Evolutionary conservation across 2,329 filamentous ascomycete species (phyloP), one percentile per base, ranked within the genome.

Genomic region (Monosporascus sp.): DNA sequence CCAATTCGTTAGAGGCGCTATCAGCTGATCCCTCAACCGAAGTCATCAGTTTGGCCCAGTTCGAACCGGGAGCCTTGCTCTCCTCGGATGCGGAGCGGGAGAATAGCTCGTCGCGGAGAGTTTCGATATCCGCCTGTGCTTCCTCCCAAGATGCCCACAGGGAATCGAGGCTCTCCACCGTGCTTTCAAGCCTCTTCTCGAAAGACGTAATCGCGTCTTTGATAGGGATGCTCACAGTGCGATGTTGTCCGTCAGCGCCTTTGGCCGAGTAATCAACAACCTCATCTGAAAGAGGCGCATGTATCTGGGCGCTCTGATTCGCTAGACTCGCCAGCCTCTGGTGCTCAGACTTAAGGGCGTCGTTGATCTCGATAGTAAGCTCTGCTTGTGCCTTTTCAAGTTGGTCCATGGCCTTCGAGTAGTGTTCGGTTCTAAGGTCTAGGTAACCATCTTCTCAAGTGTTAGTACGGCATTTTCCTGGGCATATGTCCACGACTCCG

Each of bases 91-190:
- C 18, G 39, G 39, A 42, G 48, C 9, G 8, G 6, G n/a, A 5
- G 17, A n/a, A 5, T 9, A 42, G 25, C 6, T 42, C 18, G 36
- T 25, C 27, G 11, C 20, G 11, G 25, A 51, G 22, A 24, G 27
- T n/a, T 15, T 51, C 49, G 27, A 51, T 47, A 17, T 51, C 39
- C 15, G 27, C 18, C 25, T 46, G 39, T 9, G 49, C 49, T n/a
- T 51, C 31, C 15, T 46, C 41, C 49, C 37, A 51, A 9, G 41
- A 36, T n/a, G 49, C 49, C 49, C 49, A 51, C 8, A 51, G 27
- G 39, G 17, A 27, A 20, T 46, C 39, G 27, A 51, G 24, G 8
- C 45, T 45, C 14, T 17, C 15, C 6, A 36, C 34, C n/a, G 49
- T 46, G 17, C 11, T 20, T 20, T 20, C 25, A 14, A 51, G 42